Base-by-base conservation (phyloP, 371 early-diverging fungal species). In the Mucor saturninus region DNA sequence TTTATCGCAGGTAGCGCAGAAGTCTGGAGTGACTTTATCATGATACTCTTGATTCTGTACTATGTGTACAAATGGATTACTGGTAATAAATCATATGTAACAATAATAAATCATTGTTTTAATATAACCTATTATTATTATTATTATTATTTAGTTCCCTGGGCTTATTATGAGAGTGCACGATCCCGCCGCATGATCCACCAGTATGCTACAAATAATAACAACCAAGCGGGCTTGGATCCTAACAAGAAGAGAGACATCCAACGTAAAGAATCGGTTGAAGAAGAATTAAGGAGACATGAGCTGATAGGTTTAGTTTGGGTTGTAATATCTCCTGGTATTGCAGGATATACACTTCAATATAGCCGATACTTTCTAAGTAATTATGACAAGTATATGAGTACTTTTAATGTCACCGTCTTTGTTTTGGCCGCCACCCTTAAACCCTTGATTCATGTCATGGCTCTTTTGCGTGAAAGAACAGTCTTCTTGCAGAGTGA, bases 11-110 rank as follows among this genome's bases (percentile, higher is more conserved):
- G 87, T 15, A 87, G 81, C 55, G 81, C 87, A 14, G 87, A 87
- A 52, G 73, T 81, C 31, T 89, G 87, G 86, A 85, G 86, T 56
- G 90, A 89, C 61, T 83, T 87, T 57, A 75, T 89, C 21, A 77
- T 86, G 58, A 71, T 87, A 35, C 60, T 83, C 7, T 68, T 89
- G 61, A 86, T 88, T 50, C 74, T 83, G 7, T 87, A 82, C 65
- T 89, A 87, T 67, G 81, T 88, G 43, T 88, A 86, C 62, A 83
- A 85, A 71, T 84, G 88, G 74, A 83, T 89, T 56, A 87, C 86
- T 80, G 89, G 89, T 86, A 84, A 68, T 56, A 14, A 10, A 21
- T 28, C 4, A 38, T 46, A 49, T 45, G 50, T 21, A 45, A 51
- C 8, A 26, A 57, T 26, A 7, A 50, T 28, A 50, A 15, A 50